A percentile compares a stretch with the other conserved stretches of the same genome.
Conservation (phyloP, 2,329 filamentous ascomycete genomes). For the Diaporthe ilicicola region DNA sequence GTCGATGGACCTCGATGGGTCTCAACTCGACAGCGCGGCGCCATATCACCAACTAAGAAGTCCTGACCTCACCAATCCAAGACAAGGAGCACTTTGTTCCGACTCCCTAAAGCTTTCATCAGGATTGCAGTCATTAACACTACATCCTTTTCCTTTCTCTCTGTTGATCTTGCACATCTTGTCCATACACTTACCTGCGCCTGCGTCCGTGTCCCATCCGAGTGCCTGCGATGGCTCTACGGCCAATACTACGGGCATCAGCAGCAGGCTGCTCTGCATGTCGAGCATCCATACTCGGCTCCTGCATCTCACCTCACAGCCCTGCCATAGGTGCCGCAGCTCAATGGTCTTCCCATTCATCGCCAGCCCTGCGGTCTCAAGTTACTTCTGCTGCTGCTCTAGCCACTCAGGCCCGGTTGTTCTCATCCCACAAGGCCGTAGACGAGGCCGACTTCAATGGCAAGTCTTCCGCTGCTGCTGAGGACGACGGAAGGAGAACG, state of each 20-base stretch:
- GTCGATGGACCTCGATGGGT: neutral
- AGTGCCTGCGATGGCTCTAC: slow-evolving; percentile 33
- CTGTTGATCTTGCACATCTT: neutral
- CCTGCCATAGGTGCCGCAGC: slow-evolving; percentile 26
- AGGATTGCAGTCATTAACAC: neutral
- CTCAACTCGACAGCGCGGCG: neutral
- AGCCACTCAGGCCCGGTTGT: slow-evolving; percentile 8
- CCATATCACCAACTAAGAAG: neutral
- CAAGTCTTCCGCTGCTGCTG: slow-evolving; percentile 4
- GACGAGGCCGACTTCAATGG: slow-evolving; percentile 26
- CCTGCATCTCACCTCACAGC: slow-evolving; percentile 35
- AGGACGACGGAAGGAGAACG: slow-evolving; percentile 15
- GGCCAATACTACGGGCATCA: slow-evolving; percentile 39
- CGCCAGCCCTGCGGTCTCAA: slow-evolving; percentile 4
- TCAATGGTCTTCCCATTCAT: neutral
- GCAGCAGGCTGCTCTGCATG: slow-evolving; percentile 42
- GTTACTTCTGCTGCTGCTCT: neutral
- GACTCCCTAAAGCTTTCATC: neutral
- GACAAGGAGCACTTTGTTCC: neutral
- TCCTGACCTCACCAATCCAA: neutral
- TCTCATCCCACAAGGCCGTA: slow-evolving; percentile 24
- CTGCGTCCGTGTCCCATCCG: neutral
- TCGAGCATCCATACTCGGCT: slow-evolving; percentile 39
- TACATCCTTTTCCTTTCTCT: neutral
- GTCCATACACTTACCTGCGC: too few species aligned